Evolutionary conservation across 2,329 filamentous ascomycete species (phyloP).

Genomic region (Aspergillus sp.): DNA sequence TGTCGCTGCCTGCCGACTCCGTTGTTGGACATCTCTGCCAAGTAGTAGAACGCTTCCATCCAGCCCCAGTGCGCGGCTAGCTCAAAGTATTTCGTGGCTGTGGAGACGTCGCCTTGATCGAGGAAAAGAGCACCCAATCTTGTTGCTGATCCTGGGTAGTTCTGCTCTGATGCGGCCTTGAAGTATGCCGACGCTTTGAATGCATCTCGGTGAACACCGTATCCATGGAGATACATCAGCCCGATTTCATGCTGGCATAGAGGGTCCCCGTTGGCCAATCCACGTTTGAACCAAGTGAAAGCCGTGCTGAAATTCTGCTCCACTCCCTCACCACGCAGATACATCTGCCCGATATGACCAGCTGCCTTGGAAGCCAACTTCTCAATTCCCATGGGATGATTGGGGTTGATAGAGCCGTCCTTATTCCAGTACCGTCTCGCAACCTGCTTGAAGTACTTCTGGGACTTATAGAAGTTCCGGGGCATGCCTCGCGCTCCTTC

Average conservation of each 20-base stretch:
- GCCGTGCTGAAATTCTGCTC: conserved; percentile 71
- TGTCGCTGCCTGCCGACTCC: conserved; percentile 73
- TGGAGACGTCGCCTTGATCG: conserved; percentile 76
- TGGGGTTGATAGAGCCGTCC: conserved; percentile 67
- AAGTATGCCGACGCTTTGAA: conserved; percentile 68
- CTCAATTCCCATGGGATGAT: conserved; percentile 63
- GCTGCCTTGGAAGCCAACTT: conserved; percentile 76
- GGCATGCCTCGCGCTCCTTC: conserved; percentile 73
- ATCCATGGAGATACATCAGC: conserved; percentile 73
- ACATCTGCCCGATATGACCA: conserved; percentile 83
- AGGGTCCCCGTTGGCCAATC: conserved; percentile 66
- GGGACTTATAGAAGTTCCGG: conserved; percentile 65
- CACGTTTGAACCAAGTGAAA: conserved; percentile 74
- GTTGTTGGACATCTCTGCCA: conserved; percentile 77
- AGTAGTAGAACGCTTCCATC: conserved; percentile 85
- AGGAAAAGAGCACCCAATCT: conserved; percentile 77
- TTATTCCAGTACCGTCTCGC: conserved; percentile 75
- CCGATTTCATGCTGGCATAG: conserved; percentile 81
- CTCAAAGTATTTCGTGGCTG: conserved; percentile 81
- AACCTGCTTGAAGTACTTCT: conserved; percentile 73
- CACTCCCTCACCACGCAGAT: conserved; percentile 77
- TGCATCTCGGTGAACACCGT: conserved; percentile 64
- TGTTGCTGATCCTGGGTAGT: conserved; percentile 72
- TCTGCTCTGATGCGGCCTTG: conserved; percentile 71
- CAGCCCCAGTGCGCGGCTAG: conserved; percentile 74